These are phyloP conservation scores for Trichoderma endophyticum DNA, from an alignment of 2,329 filamentous ascomycete genomes.

Conservation along the genomic window DNA sequence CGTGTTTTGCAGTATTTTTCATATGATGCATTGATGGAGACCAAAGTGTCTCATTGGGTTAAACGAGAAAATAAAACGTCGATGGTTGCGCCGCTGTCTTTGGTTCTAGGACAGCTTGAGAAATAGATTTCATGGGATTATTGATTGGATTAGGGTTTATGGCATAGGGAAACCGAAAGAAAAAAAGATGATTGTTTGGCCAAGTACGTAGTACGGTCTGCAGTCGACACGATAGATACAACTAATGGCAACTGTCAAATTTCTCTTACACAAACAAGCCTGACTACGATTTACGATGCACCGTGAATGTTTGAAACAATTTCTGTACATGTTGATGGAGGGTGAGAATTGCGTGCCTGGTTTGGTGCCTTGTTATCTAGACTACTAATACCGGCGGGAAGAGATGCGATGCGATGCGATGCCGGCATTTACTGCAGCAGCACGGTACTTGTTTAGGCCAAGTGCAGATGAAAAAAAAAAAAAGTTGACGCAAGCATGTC, in stretches of 20 bases:
- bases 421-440: not conserved
- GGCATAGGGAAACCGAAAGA: not conserved
- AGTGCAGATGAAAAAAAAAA: not conserved
- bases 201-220: not conserved
- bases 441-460: not conserved
- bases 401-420: not conserved
- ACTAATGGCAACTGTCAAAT: not conserved
- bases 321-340: not conserved
- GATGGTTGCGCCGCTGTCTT: not conserved
- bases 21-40: slow-evolving; percentile 10
- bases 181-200: slow-evolving; percentile 1
- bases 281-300: not conserved
- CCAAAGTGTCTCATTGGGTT: not conserved
- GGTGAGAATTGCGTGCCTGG: not conserved
- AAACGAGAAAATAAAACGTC: not conserved
- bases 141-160: not conserved
- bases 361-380: not conserved
- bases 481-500: not conserved
- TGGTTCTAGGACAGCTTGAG: not conserved
- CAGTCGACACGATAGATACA: not conserved
- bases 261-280: not conserved
- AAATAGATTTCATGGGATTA: slow-evolving; percentile 11
- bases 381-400: not conserved
- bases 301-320: not conserved
- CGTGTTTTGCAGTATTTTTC: slow-evolving; percentile 4